Evolutionary conservation across 2,329 filamentous ascomycete genomes (phyloP), one percentile per base, ranked within the genome.

Genomic region (Tolypocladium tropicale): DNA sequence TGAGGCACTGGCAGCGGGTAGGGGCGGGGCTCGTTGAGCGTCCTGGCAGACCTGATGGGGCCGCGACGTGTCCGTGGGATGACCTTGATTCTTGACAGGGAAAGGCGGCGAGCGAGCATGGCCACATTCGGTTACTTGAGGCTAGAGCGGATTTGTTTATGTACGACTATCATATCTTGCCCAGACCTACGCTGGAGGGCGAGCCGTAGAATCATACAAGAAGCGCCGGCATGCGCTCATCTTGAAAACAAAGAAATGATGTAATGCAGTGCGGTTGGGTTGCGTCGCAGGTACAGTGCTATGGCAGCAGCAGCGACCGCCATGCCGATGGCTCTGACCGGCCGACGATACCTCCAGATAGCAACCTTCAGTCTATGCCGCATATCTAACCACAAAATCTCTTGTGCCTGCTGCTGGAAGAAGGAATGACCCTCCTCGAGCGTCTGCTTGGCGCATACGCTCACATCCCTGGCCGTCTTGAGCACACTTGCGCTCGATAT

Each of bases 401-500:
- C 86, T 55, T 75, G 76, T 4, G 84, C 83, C 68, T 97, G 93
- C 60, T 78, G 78, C 41, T 82, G 73, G 63, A 96, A 93, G 58
- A 85, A 80, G 5, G 66, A 68, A 59, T 84, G 76, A 2, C 90
- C 93, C 43, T 93, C 81, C 33, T 79, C 72, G 36, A 89, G 70
- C 0, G 78, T 81, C 67, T 90, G 83, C 32, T 69, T 68, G 6
- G 76, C 68, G 52, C 81, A 76, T 39, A 69, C 68, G 48, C 74
- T 67, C 52, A 77, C 67, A 65, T 81, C 75, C 14, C 82, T 78
- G 0, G 88, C 88, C 2, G 92, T 96, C 71, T 95, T 96, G 54
- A 99, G 79, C 9, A 90, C 90, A 68, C 92, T 96, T 57, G 81
- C 81, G 7, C 71, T 69, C 3, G 91, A 91, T 57, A 99, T 86